Percentiles rank a stretch among this genome's conserved stretches.
These are phyloP conservation scores for Escovopsis sp. DNA, from an alignment of 2,329 filamentous ascomycete genomes.

Conservation along the genomic window DNA sequence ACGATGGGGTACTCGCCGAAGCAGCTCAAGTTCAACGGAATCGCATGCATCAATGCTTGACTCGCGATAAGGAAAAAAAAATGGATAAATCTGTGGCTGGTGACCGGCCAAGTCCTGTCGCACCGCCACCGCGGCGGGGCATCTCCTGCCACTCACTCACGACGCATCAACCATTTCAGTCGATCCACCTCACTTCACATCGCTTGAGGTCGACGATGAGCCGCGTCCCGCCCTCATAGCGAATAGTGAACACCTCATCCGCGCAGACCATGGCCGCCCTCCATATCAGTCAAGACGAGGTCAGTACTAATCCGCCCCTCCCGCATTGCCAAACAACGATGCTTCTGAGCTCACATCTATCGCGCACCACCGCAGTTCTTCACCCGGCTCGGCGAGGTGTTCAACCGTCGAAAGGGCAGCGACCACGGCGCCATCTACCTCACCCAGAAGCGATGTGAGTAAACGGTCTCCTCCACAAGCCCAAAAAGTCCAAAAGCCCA, in stretches of 20 bases:
- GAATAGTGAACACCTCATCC: not conserved
- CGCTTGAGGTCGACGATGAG: too few relatives aligned
- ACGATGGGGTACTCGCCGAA: too few relatives aligned
- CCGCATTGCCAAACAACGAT: not conserved
- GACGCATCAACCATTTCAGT: too few relatives aligned
- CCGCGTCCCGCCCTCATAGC: not conserved
- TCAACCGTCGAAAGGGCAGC: slow-evolving; percentile 50
- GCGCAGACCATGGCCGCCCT: slow-evolving; percentile 11
- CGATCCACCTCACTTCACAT: not conserved
- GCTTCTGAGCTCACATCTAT: too few relatives aligned
- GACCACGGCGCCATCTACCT: slow-evolving; percentile 62
- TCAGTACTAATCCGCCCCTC: slow-evolving; percentile 7
- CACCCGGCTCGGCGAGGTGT: slow-evolving; percentile 49
- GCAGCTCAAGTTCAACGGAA: too few relatives aligned
- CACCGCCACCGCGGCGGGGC: too few relatives aligned
- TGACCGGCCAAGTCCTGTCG: too few relatives aligned
- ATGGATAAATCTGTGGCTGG: too few relatives aligned
- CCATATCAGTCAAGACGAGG: slow-evolving; percentile 26
- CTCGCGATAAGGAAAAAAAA: too few relatives aligned
- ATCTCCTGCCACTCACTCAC: too few relatives aligned
- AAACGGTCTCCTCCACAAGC: not conserved
- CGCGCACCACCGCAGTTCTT: slow-evolving; percentile 49
- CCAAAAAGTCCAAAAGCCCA: too few relatives aligned
- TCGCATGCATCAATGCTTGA: too few relatives aligned
- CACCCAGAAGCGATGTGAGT: slow-evolving; percentile 60